Evolutionary conservation across 2,329 filamentous ascomycete genomes (phyloP).

Genomic region (Fusarium beomiforme): DNA sequence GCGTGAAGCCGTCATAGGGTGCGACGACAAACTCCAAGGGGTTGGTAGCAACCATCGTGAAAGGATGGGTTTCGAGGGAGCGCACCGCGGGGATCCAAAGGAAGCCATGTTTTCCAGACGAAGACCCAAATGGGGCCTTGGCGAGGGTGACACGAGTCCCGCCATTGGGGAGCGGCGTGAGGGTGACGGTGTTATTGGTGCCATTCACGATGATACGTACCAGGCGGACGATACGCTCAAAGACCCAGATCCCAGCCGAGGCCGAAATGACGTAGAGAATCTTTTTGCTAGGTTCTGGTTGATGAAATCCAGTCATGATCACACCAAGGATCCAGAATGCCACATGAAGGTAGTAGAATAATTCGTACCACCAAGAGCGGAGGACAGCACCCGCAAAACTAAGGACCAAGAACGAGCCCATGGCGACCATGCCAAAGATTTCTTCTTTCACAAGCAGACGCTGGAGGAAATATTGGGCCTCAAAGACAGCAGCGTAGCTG

Average conservation of each 20-base stretch:
- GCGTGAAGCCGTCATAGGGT: slow-evolving; percentile 68
- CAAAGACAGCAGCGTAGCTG: slow-evolving; percentile 56
- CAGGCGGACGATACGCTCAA: slow-evolving; percentile 61
- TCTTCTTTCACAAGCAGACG: slow-evolving; percentile 51
- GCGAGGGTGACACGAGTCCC: slow-evolving; percentile 65
- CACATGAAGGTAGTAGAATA: slow-evolving; percentile 65
- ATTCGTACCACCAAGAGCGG: slow-evolving; percentile 62
- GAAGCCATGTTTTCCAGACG: slow-evolving; percentile 70
- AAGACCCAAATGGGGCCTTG: slow-evolving; percentile 57
- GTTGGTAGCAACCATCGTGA: slow-evolving; percentile 65
- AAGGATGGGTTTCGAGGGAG: slow-evolving; percentile 68
- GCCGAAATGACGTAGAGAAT: slow-evolving; percentile 55
- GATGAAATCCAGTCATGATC: slow-evolving; percentile 61
- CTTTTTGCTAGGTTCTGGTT: slow-evolving; percentile 56
- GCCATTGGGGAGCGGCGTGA: slow-evolving; percentile 64
- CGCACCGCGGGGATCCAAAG: slow-evolving; percentile 70
- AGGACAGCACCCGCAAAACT: slow-evolving; percentile 55
- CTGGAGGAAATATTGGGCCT: slow-evolving; percentile 35
- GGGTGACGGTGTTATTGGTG: slow-evolving; percentile 60
- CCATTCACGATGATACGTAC: slow-evolving; percentile 55
- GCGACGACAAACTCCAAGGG: slow-evolving; percentile 68
- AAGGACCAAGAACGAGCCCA: slow-evolving; percentile 56
- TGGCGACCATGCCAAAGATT: slow-evolving; percentile 61
- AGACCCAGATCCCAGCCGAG: slow-evolving; percentile 58
- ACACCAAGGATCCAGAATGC: slow-evolving; percentile 59